Evolutionary conservation across 1,284 basidiomycete species (phyloP).

Genomic region (Inonotus obliquus): DNA sequence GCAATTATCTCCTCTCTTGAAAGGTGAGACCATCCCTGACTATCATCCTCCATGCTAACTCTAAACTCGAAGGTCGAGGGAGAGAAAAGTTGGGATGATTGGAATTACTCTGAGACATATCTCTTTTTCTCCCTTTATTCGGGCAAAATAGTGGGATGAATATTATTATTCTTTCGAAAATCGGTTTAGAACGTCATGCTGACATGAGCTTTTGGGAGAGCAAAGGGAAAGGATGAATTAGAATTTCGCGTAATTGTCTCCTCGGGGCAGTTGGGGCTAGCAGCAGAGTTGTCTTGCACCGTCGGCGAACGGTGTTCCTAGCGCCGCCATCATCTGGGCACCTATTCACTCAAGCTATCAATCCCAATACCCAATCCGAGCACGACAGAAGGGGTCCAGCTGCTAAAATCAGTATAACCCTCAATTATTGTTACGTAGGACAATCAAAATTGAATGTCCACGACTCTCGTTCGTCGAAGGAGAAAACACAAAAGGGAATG

Average conservation of each 20-base stretch:
- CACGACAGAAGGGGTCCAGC: not conserved
- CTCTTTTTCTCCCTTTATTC: not conserved
- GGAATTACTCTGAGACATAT: too few relatives aligned
- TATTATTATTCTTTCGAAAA: not conserved
- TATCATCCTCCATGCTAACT: not conserved
- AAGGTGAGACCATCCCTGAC: too few relatives aligned
- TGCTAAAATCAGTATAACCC: not conserved
- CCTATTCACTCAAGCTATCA: not conserved
- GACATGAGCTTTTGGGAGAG: not conserved
- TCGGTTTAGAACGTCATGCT: not conserved
- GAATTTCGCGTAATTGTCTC: not conserved
- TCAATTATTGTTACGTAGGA: not conserved
- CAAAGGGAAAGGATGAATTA: too few relatives aligned
- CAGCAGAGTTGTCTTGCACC: not conserved
- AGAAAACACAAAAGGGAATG: not conserved
- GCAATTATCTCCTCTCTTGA: too few relatives aligned
- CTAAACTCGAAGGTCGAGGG: not conserved
- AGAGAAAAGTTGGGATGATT: too few relatives aligned
- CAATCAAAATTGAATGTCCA: not conserved
- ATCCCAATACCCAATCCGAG: not conserved
- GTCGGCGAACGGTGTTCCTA: constrained; percentile 1
- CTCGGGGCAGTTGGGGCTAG: not conserved
- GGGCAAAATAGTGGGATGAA: not conserved
- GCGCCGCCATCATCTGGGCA: not conserved
- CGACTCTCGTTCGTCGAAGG: too few relatives aligned